Conservation (phyloP, 2,329 filamentous ascomycete species). For the Scortechinia acanthostroma region DNA sequence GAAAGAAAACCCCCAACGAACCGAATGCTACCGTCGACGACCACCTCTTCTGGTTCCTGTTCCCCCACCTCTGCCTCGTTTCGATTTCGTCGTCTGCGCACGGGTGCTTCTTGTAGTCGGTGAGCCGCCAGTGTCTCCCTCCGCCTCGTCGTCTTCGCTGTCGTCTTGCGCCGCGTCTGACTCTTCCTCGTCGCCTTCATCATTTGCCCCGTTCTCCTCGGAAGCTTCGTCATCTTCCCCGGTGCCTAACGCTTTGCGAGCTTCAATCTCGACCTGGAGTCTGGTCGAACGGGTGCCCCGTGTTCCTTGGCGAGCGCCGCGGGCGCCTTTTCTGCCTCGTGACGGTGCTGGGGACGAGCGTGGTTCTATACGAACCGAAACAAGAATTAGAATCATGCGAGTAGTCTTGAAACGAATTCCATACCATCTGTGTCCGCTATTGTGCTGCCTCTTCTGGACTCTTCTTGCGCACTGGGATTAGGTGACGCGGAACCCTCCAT, state of each 20-base stretch:
- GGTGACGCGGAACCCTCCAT: slow-evolving; percentile 1
- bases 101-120: not conserved
- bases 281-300: slow-evolving; percentile 3
- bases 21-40: slow-evolving; percentile 9
- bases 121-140: slow-evolving; percentile 8
- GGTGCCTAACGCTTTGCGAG: not conserved
- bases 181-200: slow-evolving; percentile 1
- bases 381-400: not conserved
- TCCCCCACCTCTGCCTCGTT: slow-evolving; percentile 18
- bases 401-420: not conserved
- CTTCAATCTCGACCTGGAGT: not conserved
- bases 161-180: slow-evolving; percentile 2
- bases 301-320: not conserved
- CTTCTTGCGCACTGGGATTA: not conserved
- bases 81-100: not conserved
- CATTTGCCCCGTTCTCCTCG: not conserved
- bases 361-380: not conserved
- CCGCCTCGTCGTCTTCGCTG: slow-evolving; percentile 6
- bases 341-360: not conserved
- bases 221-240: not conserved
- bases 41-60: slow-evolving; percentile 12
- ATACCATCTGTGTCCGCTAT: slow-evolving; percentile 1
- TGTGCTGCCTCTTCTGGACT: not conserved
- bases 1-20: too few relatives aligned
- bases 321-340: not conserved